These are phyloP conservation scores for Martiniozyma abietophila DNA, from an alignment of 805 yeast species.

Conservation along the genomic window DNA sequence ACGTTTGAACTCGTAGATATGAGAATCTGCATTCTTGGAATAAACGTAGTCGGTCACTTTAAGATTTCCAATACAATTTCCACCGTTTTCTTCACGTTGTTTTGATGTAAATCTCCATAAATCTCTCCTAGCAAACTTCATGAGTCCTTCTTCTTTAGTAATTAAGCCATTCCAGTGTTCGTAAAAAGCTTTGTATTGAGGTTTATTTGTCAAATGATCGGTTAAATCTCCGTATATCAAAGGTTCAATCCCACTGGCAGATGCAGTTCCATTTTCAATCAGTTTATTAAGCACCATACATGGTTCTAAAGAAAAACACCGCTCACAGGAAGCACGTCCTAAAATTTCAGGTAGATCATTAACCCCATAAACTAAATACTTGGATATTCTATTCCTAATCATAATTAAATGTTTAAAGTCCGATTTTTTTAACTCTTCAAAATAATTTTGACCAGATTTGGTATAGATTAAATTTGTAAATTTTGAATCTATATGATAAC, in stretches of 20 bases:
- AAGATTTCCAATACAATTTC: conserved; percentile 49
- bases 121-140: conserved; percentile 44
- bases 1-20: conserved; percentile 42
- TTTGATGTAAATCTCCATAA: conserved; percentile 56
- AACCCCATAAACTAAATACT: conserved; percentile 41
- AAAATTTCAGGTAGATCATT: conserved; percentile 46
- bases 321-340: conserved; percentile 46
- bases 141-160: conserved; percentile 61
- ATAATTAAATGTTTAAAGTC: conserved; percentile 65
- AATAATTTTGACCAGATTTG: conserved; percentile 37
- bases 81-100: conserved; percentile 52
- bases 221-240: conserved; percentile 43
- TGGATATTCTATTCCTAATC: conserved; percentile 62
- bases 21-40: conserved; percentile 18
- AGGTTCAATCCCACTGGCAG: conserved; percentile 41
- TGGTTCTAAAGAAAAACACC: conserved; percentile 43
- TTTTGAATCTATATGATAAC: conserved; percentile 61
- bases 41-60: conserved; percentile 27
- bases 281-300: conserved; percentile 63
- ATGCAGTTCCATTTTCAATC: conserved; percentile 48
- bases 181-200: conserved; percentile 44
- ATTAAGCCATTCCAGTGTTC: conserved; percentile 66
- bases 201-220: conserved; percentile 33
- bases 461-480: conserved; percentile 70
- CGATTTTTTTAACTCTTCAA: conserved; percentile 34